Evolutionary conservation across 176 grass and related monocot genomes (phyloP).

Genomic region (Carex cristatella): DNA sequence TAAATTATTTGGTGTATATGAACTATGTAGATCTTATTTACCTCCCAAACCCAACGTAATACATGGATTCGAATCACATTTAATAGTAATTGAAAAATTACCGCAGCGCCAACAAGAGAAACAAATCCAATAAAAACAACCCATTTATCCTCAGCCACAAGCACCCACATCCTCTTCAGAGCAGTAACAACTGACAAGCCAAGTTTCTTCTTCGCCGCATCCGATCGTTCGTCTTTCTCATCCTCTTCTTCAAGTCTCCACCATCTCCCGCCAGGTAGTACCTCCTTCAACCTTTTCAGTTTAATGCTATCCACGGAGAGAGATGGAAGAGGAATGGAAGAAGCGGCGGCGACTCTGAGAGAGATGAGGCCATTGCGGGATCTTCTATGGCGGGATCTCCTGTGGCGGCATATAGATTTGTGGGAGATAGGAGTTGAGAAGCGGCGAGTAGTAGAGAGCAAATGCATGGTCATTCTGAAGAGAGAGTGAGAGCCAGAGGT

Average conservation of each 20-base stretch:
- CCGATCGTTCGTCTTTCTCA: slow-evolving; percentile 12
- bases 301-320: slow-evolving; percentile 44
- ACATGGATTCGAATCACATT: background rate
- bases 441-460: background rate
- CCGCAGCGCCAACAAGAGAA: slow-evolving; percentile 70
- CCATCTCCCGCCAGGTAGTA: slow-evolving; percentile 80
- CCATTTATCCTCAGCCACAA: slow-evolving; percentile 60
- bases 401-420: background rate
- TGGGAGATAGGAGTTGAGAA: background rate
- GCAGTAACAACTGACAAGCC: slow-evolving; percentile 52
- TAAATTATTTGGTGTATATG: background rate
- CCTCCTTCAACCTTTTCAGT: slow-evolving; percentile 40
- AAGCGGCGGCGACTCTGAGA: background rate
- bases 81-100: slow-evolving; percentile 27
- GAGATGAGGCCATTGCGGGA: background rate
- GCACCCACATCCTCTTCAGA: slow-evolving; percentile 71
- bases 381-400: background rate
- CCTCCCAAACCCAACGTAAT: background rate
- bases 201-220: slow-evolving; percentile 38
- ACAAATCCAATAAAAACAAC: slow-evolving; percentile 69
- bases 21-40: background rate
- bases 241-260: slow-evolving; percentile 79
- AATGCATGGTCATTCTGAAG: slow-evolving; percentile 16
- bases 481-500: slow-evolving; percentile 19
- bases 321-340: background rate